These are phyloP conservation scores for Condylostoma magnum DNA, from an alignment of 169 alveolate genomes.

Conservation along the genomic window DNA sequence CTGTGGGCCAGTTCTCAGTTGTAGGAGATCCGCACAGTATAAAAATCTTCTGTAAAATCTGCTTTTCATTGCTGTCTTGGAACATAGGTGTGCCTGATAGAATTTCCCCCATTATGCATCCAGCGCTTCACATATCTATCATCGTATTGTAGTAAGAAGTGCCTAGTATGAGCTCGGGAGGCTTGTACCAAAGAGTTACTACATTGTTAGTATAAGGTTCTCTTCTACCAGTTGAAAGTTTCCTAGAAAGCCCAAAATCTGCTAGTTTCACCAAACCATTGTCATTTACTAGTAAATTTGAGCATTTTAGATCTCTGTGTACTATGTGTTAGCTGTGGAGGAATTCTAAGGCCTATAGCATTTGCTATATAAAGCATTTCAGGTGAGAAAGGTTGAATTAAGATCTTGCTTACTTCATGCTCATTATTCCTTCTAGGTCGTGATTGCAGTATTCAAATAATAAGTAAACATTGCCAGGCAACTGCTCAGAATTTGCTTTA, in stretches of 20 bases:
- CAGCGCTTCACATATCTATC: slow-evolving; percentile 97
- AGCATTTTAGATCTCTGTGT: slow-evolving; percentile 58
- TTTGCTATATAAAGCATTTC: slow-evolving; percentile 65
- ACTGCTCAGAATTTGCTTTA: slow-evolving; percentile 54
- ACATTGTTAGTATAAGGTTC: slow-evolving; percentile 91
- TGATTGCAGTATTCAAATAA: slow-evolving; percentile 86
- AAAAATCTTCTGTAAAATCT: slow-evolving; percentile 81
- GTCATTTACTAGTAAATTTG: slow-evolving; percentile 77
- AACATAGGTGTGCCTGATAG: slow-evolving; percentile 86
- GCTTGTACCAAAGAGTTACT: slow-evolving; percentile 96
- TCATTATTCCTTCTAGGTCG: slow-evolving; percentile 79
- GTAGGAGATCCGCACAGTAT: slow-evolving; percentile 76
- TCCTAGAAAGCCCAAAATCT: slow-evolving; percentile 95
- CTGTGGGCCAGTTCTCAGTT: slow-evolving; percentile 38
- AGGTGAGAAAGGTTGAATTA: slow-evolving; percentile 49
- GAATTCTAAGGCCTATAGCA: slow-evolving; percentile 72
- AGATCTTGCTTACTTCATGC: slow-evolving; percentile 31
- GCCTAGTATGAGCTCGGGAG: slow-evolving; percentile 96
- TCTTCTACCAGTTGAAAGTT: slow-evolving; percentile 53
- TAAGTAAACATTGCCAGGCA: slow-evolving; percentile 37
- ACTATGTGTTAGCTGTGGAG: slow-evolving; percentile 41
- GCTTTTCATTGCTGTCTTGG: slow-evolving; percentile 87
- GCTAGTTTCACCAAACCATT: slow-evolving; percentile 94
- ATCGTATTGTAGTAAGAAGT: slow-evolving; percentile 82
- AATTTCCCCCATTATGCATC: slow-evolving; percentile 94